Base-by-base conservation (phyloP, 768 basidiomycete genomes). In the Pleurotus djamor region DNA sequence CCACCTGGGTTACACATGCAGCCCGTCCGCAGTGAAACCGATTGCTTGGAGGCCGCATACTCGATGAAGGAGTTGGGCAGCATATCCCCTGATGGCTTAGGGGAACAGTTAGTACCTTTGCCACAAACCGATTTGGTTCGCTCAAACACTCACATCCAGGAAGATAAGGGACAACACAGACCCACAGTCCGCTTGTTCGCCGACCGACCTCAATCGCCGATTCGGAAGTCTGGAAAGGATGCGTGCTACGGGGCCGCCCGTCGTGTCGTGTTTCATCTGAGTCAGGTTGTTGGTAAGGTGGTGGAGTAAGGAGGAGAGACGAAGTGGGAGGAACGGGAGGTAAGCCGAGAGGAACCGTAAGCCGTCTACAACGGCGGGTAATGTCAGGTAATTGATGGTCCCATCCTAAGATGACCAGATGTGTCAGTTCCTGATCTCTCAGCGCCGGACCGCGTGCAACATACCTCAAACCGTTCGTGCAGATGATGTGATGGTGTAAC, bases 1-100 rank as follows among this genome's bases (percentile, higher is more conserved):
- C 86, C 92, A 8, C 92, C 92, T 13, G 92, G 90, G 63, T 94
- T 94, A 68, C 92, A 94, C 84, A 93, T 87, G 69, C 92, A 94
- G 0, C 92, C 92, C 2, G 91, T 91, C 45, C 92, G 86, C 35
- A 94, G 72, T 14, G 91, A 92, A 59, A 94, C 86, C 52, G 79
- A 82, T 62, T 82, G 78, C 55, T 71, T 76, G 14, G 85, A 79
- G 12, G 91, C 89, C 0, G 86, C 79, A 64, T 87, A 77, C 66
- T 90, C 89, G 65, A 92, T 79, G 71, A 91, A 91, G 2, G 85
- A 84, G 61, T 88, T 87, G 0, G 90, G 83, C 4, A 91, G 73
- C 76, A 87, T 82, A 44, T 84, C 80, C 13, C 88, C 89, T 7
- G 75, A 72, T 28, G 89, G 83, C 89, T 92, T 57, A 59, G 14